Evolutionary conservation across 2,329 filamentous ascomycete species (phyloP).

Genomic region (Cyanodermella asteris): DNA sequence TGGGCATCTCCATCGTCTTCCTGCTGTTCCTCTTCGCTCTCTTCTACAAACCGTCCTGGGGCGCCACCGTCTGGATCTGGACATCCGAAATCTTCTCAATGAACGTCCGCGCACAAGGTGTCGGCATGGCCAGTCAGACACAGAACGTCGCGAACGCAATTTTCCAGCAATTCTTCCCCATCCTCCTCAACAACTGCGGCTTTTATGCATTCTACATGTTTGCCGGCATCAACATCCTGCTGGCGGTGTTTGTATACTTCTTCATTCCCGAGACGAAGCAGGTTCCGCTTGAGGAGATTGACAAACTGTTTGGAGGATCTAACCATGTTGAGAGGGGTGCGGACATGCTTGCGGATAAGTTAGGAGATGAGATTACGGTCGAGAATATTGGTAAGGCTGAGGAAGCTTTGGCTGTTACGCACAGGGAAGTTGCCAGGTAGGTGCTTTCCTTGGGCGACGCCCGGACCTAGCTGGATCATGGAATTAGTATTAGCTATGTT

Average conservation of each 20-base stretch:
- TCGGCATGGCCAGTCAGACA: conserved; percentile 41
- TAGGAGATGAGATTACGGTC: too few species aligned
- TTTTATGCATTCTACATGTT: conserved; percentile 36
- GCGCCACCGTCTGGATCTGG: conserved; percentile 50
- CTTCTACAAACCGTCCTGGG: conserved; percentile 50
- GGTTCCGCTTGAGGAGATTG: conserved; percentile 17
- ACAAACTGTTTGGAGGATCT: conserved; percentile 16
- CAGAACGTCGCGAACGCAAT: conserved; percentile 45
- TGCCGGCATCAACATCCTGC: conserved; percentile 27
- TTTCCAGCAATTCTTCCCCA: conserved; percentile 50
- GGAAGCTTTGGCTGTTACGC: too few species aligned
- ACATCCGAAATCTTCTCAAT: conserved; percentile 47
- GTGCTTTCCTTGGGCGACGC: too few species aligned
- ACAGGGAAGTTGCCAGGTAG: too few species aligned
- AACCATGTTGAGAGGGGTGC: conserved; percentile 13
- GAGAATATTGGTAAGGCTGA: too few species aligned
- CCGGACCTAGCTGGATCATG: too few species aligned
- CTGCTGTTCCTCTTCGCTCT: conserved; percentile 43
- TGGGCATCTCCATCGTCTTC: conserved; percentile 48
- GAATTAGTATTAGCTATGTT: too few species aligned
- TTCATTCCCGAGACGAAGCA: conserved; percentile 30
- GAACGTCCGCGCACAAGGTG: conserved; percentile 50
- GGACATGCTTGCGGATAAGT: conserved; percentile 3
- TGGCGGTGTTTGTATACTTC: conserved; percentile 29
- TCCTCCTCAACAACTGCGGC: conserved; percentile 37